phyloP scores from a whole-genome alignment of 1,139 yeast genomes.

The Nakaseomyces bracarensis region DNA sequence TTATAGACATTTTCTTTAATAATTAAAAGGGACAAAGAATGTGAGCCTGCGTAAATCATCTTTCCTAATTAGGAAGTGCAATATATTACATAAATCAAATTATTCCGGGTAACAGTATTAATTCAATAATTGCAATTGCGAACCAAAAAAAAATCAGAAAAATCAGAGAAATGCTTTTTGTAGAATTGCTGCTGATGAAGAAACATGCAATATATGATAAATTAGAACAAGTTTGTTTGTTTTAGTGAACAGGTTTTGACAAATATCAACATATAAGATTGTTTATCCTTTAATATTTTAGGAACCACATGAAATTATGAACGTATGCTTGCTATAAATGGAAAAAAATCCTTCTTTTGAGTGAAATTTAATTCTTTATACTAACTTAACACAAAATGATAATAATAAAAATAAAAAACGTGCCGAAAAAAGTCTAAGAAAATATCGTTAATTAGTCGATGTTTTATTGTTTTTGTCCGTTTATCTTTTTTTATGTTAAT shows the following conservation, averaged over 20 bases:
- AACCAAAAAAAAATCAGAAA: background rate
- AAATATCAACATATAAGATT: too few species aligned
- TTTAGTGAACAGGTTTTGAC: too few species aligned
- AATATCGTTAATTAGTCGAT: too few species aligned
- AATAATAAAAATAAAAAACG: background rate
- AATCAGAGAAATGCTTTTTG: too few species aligned
- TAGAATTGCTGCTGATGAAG: too few species aligned
- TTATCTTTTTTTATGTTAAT: background rate
- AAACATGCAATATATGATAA: too few species aligned
- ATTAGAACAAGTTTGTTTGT: too few species aligned
- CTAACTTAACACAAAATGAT: background rate
- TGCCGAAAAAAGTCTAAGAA: background rate
- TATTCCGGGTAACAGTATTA: background rate
- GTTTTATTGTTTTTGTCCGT: background rate
- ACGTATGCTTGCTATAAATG: conserved; percentile 1
- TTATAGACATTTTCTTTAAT: too few species aligned
- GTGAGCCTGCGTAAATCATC: background rate
- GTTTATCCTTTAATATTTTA: too few species aligned
- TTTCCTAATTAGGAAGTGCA: conserved; percentile 1
- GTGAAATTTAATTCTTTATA: background rate
- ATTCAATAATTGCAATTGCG: too few species aligned
- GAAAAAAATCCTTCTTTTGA: background rate
- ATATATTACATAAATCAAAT: background rate
- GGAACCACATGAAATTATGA: conserved; percentile 1
- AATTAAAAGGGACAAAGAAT: conserved; percentile 2